Base-by-base conservation (phyloP, 495 filamentous ascomycete species). In the Talaromyces nanjingensis region DNA sequence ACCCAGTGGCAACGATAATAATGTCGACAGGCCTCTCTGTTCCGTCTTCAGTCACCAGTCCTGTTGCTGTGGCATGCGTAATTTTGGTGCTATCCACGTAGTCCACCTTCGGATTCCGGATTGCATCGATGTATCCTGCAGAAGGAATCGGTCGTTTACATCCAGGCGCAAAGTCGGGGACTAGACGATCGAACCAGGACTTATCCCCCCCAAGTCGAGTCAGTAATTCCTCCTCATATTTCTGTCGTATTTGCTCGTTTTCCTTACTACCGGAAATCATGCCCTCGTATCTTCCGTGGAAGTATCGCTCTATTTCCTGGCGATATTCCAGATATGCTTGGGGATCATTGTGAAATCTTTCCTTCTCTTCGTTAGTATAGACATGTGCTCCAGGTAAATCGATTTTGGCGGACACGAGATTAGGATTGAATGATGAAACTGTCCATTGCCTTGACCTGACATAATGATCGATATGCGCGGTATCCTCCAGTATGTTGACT, bases 121-220 rank as follows among this genome's bases (percentile, higher is more conserved):
- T 20, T 2, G 67, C 65, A 27, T 64, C 53, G n/a, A 69, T 33
- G 61, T 69, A 69, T n/a, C 62, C 53, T 14, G 54, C 59, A 4
- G 65, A 65, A 3, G 67, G 67, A 6, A 63, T 67, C 18, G 60
- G 66, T 45, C 66, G 66, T n/a, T 65, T 65, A 56, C 66, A 68
- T 6, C 61, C 64, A 29, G 66, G 60, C 24, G 61, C 64, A 47
- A 66, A 68, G 16, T 68, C 37, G 25, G 66, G 66, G 5, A 61
- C 18, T 2, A 68, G 34, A 3, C 55, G 53, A 14, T 66, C 3
- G 66, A 34, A n/a, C 60, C 61, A 1, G 64, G 66, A 18, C 53
- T 59, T 31, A 22, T 53, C 34, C 45, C 55, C 55, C 5, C 27
- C 55, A 33, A 58, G 22, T 31, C 55, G 55, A 14, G 22, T n/a